Evolutionary conservation across 352 stramenopile species (phyloP), one percentile per base, ranked within the genome.

Genomic region (Phytopythium boreale): DNA sequence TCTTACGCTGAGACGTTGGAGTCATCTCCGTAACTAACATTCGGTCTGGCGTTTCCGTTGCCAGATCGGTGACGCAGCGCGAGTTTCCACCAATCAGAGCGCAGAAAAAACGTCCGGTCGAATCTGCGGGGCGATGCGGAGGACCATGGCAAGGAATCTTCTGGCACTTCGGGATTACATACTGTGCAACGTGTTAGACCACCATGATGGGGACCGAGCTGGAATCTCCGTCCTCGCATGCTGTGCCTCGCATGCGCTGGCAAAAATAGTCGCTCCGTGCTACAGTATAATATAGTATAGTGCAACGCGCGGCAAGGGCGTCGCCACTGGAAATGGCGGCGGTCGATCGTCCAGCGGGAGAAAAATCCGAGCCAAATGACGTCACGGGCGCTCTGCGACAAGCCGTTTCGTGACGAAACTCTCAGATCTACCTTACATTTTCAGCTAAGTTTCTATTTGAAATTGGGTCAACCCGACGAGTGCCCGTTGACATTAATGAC

Each of bases 331-430:
- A 56, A 31, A n/a, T n/a, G n/a, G 10, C 4, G 12, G 4, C 0
- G 17, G 27, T 20, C 29, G 17, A 57, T 26, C 27, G 4, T 24
- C 17, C 20, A 26, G 27, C 49, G 49, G 17, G 10, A 37, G 15
- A 15, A 15, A 6, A 59, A 10, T 5, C 19, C 29, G 53, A 50
- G n/a, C n/a, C 34, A 47, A 44, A 34, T 60, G 55, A 60, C 55
- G 55, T 60, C 55, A 60, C 36, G 5, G 52, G 0, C n/a, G 9
- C 20, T 4, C 6, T 47, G 53, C n/a, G 34, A 59, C 53, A 47
- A 22, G 31, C 37, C 1, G 53, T 47, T 59, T 49, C 34, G n/a
- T 59, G 53, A 59, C 34, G 53, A 59, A 59, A 47, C n/a, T 4
- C 52, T 24, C 22, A 15, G 5, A 4, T 17, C 11, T 5, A 52